These are phyloP conservation scores for Aspergillus indologenus DNA, from an alignment of 495 filamentous ascomycete species.

Conservation along the genomic window DNA sequence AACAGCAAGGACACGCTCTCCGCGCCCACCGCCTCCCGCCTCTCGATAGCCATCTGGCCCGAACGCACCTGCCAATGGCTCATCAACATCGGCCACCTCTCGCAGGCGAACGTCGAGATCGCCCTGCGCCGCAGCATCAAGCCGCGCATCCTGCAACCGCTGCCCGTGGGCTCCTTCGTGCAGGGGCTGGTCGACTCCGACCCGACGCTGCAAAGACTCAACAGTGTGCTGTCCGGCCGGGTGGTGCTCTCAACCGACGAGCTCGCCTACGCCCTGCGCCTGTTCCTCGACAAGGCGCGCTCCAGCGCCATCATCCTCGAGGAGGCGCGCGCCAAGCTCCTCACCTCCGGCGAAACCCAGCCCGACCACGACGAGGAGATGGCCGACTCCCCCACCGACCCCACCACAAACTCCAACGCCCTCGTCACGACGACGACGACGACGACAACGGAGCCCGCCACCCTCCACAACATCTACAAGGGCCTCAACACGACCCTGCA, in stretches of 20 bases:
- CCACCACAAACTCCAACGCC: slow-evolving; percentile 15
- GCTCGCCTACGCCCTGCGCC: slow-evolving; percentile 38
- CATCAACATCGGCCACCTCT: slow-evolving; percentile 59
- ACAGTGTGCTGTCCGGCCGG: slow-evolving; percentile 48
- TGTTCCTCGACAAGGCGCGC: slow-evolving; percentile 38
- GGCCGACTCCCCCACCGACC: slow-evolving; percentile 10
- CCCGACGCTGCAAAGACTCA: slow-evolving; percentile 56
- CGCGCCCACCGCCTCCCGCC: slow-evolving; percentile 27
- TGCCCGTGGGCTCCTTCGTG: slow-evolving; percentile 57
- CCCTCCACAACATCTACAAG: slow-evolving; percentile 35
- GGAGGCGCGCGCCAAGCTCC: slow-evolving; percentile 29
- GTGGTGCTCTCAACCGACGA: slow-evolving; percentile 44
- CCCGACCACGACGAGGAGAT: too few species aligned
- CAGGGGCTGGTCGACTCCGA: slow-evolving; percentile 58
- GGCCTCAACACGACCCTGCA: slow-evolving; percentile 50
- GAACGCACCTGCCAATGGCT: slow-evolving; percentile 58
- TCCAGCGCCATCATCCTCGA: slow-evolving; percentile 30
- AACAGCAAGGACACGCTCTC: slow-evolving; percentile 20
- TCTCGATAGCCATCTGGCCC: slow-evolving; percentile 51
- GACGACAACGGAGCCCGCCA: slow-evolving; percentile 8
- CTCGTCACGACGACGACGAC: not conserved
- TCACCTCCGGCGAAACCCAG: slow-evolving; percentile 32
- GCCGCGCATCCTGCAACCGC: slow-evolving; percentile 36
- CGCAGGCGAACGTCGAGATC: slow-evolving; percentile 56
- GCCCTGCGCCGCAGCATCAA: slow-evolving; percentile 52